Evolutionary conservation across 2,329 filamentous ascomycete genomes (phyloP).

Genomic region (Cladosporium sp.): DNA sequence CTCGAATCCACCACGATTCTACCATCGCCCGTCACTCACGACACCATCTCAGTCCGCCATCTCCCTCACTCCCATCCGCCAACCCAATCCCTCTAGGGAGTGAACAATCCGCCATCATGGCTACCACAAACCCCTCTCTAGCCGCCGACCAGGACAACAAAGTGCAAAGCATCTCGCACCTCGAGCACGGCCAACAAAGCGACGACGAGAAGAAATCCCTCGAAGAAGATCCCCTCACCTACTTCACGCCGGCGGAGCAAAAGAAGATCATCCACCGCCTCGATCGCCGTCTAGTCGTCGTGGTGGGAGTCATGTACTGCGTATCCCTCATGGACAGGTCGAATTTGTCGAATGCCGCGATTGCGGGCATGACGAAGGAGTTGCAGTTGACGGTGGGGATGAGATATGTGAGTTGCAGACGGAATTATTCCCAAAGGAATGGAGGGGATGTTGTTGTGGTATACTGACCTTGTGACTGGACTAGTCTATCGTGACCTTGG

Average conservation of each 20-base stretch:
- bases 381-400: conserved; percentile 20
- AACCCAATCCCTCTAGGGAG: neutral
- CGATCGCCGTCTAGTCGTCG: conserved; percentile 51
- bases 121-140: neutral
- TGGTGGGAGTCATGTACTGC: conserved; percentile 59
- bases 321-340: conserved; percentile 74
- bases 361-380: conserved; percentile 56
- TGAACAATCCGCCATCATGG: conserved; percentile 4
- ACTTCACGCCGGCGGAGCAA: conserved; percentile 22
- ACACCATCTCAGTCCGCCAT: neutral
- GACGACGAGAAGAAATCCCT: conserved; percentile 10
- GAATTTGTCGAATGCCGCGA: conserved; percentile 67
- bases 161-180: neutral
- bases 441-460: no score
- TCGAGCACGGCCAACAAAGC: neutral
- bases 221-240: conserved; percentile 17
- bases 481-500: conserved; percentile 52
- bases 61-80: neutral
- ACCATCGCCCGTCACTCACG: neutral
- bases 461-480: neutral
- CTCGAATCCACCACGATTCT: no score
- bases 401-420: conserved; percentile 4
- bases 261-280: conserved; percentile 60
- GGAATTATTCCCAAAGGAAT: neutral
- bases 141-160: neutral